A percentile compares a stretch with the other conserved stretches of the same genome.
phyloP scores from a whole-genome alignment of 2,329 filamentous ascomycete species.

The Ceratocystis albifundus region DNA sequence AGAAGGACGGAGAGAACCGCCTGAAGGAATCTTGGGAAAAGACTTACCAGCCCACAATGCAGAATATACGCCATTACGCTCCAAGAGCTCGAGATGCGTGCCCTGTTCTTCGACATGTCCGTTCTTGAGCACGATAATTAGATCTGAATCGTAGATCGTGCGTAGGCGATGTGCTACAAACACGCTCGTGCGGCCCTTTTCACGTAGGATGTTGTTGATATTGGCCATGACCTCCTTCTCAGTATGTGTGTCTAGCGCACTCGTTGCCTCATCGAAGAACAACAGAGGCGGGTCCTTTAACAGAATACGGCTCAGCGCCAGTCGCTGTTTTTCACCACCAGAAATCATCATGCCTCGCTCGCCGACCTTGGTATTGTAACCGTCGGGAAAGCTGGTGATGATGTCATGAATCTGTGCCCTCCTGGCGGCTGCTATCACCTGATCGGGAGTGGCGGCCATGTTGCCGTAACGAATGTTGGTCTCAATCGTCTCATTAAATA shows the following conservation, averaged over 20 bases:
- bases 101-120: slow-evolving; percentile 81
- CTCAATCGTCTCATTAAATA: slow-evolving; percentile 93
- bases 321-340: slow-evolving; percentile 82
- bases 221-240: slow-evolving; percentile 83
- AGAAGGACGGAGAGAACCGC: background rate
- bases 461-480: slow-evolving; percentile 93
- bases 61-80: slow-evolving; percentile 67
- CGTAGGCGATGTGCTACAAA: slow-evolving; percentile 87
- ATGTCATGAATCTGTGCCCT: slow-evolving; percentile 78
- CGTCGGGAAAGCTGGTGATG: slow-evolving; percentile 68
- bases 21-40: background rate
- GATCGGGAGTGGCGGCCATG: slow-evolving; percentile 60
- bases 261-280: slow-evolving; percentile 94
- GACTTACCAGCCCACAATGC: slow-evolving; percentile 78
- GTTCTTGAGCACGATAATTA: slow-evolving; percentile 81
- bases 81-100: slow-evolving; percentile 73
- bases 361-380: slow-evolving; percentile 82
- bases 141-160: slow-evolving; percentile 85
- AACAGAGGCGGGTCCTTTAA: slow-evolving; percentile 81
- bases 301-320: slow-evolving; percentile 72
- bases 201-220: slow-evolving; percentile 82
- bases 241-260: slow-evolving; percentile 83
- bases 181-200: slow-evolving; percentile 80
- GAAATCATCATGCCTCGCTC: slow-evolving; percentile 96
- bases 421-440: slow-evolving; percentile 65